Evolutionary conservation across 257 asterid genomes (phyloP), one percentile per base, ranked within the genome.

Genomic region (Mentha longifolia): DNA sequence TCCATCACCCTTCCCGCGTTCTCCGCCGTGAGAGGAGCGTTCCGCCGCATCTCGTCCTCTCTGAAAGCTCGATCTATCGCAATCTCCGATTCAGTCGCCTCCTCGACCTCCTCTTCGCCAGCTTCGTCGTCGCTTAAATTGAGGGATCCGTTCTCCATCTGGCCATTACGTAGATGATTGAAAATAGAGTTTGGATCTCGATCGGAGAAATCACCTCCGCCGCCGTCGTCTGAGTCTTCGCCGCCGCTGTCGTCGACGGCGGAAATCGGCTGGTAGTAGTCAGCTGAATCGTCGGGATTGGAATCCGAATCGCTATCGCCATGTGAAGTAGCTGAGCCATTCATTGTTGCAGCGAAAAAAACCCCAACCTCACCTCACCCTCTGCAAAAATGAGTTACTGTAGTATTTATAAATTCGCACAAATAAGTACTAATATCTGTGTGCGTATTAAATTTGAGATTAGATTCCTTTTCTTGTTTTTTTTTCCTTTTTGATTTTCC

Each of bases 31-130:
- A 92, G 60, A 1, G 96, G 95, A 61, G 91, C 90, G 69, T 43
- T 78, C 63, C 96, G 95, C 46, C 98, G 94, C 81, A 76, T 76
- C 80, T 86, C 93, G 71, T 90, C 98, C 61, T 89, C 96, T 61
- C 83, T 79, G 70, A 87, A 81, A 22, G 97, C 97, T 33, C 87
- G 83, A 80, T 80, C 80, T 8, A 80, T 77, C 59, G 85, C 90
- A 31, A 37, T 52, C 74, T 81, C 88, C 69, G 85, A 76, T 59
- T 86, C 88, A 19, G 80, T 66, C 52, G 69, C 85, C 79, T 74
- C 83, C 72, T 80, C 81, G 42, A 70, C 87, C 14, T 75, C 85
- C 41, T 78, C 83, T 7, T 73, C 85, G 5, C 68, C 84, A 0
- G 67, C 73, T 10, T 68, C 80, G 3, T 63, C 87, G 9, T 75